Percentiles rank a stretch among this genome's conserved stretches.
Evolutionary conservation across 2,329 filamentous ascomycete genomes (phyloP).

Genomic region (Graphiopsis chlorocephala): DNA sequence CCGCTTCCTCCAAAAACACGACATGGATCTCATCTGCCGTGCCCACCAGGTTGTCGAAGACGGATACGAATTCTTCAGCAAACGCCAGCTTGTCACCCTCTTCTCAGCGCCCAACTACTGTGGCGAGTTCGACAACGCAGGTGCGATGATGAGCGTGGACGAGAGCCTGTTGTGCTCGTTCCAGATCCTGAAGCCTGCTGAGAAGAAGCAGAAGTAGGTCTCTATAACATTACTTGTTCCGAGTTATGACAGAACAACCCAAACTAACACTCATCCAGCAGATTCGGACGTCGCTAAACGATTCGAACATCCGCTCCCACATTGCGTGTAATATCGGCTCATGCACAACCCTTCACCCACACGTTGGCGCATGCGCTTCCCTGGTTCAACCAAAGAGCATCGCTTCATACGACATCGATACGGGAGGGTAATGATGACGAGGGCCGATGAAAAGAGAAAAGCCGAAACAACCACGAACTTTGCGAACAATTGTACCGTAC

Average conservation of each 20-base stretch:
- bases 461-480: constrained; percentile 9
- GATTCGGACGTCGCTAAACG: constrained; percentile 15
- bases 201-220: constrained; percentile 99
- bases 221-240: constrained; percentile 57
- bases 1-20: constrained; percentile 96
- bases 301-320: neutral
- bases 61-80: constrained; percentile 99
- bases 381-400: constrained; percentile 7
- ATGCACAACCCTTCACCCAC: neutral
- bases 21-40: constrained; percentile 99
- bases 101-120: constrained; percentile 99
- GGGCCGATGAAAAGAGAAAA: constrained; percentile 4
- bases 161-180: constrained; percentile 98
- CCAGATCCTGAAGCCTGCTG: constrained; percentile 99
- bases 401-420: neutral
- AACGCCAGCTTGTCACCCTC: constrained; percentile 92
- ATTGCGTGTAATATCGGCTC: neutral
- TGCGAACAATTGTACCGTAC: constrained; percentile 12
- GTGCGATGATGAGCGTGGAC: constrained; percentile 99
- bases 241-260: constrained; percentile 67
- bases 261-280: constrained; percentile 57
- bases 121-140: constrained; percentile 98
- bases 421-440: constrained; percentile 3
- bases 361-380: constrained; percentile 4
- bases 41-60: constrained; percentile 99